phyloP scores from a whole-genome alignment of 2,329 filamentous ascomycete species.

The Diaporthe capsici region DNA sequence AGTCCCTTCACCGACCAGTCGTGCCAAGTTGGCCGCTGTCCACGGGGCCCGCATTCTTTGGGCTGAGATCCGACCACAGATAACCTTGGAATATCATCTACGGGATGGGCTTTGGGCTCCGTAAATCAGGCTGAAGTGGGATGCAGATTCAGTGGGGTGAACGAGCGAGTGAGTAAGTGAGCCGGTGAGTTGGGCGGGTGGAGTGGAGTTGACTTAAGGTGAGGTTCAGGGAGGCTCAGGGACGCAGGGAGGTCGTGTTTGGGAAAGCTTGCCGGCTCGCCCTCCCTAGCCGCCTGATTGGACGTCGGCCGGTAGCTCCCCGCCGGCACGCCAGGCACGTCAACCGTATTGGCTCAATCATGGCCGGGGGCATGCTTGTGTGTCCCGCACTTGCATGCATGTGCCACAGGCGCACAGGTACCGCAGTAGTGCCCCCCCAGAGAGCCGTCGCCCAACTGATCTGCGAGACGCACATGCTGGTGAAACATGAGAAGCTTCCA shows the following conservation, averaged over 20 bases:
- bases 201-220: background rate
- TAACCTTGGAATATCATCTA: background rate
- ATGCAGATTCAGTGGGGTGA: background rate
- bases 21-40: background rate
- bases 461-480: slow-evolving; percentile 3
- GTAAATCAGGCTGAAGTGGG: slow-evolving; percentile 23
- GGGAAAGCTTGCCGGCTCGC: slow-evolving; percentile 38
- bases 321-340: slow-evolving; percentile 18
- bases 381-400: background rate
- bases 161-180: background rate
- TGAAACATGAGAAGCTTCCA: slow-evolving; percentile 34
- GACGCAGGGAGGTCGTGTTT: slow-evolving; percentile 36
- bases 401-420: background rate
- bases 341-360: background rate
- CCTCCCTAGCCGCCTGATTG: slow-evolving; percentile 17
- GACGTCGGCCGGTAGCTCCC: background rate
- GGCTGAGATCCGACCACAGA: slow-evolving; percentile 26
- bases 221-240: background rate
- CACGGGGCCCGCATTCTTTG: slow-evolving; percentile 16
- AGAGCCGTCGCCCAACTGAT: slow-evolving; percentile 15
- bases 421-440: background rate
- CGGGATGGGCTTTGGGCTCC: background rate
- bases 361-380: background rate
- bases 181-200: background rate
- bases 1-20: background rate